These are phyloP conservation scores for Trichoderma atrobrunneum DNA, from an alignment of 2,329 filamentous ascomycete genomes.

Conservation along the genomic window DNA sequence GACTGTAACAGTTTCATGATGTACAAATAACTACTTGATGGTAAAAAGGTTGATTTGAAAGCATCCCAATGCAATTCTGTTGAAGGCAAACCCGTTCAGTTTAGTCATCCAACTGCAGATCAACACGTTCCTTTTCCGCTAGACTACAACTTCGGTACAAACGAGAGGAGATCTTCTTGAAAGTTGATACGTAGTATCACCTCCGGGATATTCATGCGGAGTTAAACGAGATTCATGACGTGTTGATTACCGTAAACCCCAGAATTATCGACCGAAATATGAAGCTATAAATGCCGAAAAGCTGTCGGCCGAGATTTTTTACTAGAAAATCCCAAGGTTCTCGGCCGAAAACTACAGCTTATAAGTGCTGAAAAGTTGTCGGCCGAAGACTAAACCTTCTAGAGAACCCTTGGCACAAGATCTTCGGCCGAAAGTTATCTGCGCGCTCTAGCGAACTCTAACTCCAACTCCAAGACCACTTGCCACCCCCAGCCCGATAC, in stretches of 20 bases:
- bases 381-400: not conserved
- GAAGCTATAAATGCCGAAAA: too few relatives aligned
- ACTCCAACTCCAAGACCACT: not conserved
- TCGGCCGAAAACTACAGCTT: not conserved
- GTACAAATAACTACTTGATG: not conserved
- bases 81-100: not conserved
- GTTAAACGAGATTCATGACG: not conserved
- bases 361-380: not conserved
- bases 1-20: not conserved
- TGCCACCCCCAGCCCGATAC: not conserved
- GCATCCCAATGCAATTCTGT: not conserved
- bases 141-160: not conserved
- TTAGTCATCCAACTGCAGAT: not conserved
- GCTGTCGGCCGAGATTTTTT: too few relatives aligned
- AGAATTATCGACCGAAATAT: not conserved
- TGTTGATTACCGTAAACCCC: not conserved
- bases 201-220: not conserved
- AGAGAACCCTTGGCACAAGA: too few relatives aligned
- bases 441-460: rapidly evolving
- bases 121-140: not conserved
- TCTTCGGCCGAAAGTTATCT: not conserved
- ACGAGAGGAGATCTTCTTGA: not conserved
- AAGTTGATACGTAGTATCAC: not conserved
- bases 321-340: too few relatives aligned
- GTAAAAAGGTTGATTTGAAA: not conserved